A percentile compares a stretch with the other conserved stretches of the same genome.
Conservation (phyloP, 1,139 yeast species). For the Candida dubliniensis region DNA sequence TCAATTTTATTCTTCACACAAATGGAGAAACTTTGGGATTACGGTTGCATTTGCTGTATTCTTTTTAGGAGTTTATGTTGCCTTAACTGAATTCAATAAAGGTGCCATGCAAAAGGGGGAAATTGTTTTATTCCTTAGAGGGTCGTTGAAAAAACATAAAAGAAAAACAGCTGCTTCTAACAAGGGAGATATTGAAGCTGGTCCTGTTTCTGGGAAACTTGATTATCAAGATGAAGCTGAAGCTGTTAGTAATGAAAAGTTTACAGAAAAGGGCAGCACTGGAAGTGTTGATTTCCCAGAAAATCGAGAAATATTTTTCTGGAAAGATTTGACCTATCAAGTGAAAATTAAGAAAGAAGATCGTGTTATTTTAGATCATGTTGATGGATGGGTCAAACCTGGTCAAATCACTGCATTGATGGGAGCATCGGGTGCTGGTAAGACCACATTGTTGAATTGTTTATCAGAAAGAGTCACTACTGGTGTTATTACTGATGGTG, state of each 20-base stretch:
- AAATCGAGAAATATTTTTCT: slow-evolving; percentile 60
- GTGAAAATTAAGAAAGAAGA: slow-evolving; percentile 63
- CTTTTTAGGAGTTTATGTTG: slow-evolving; percentile 54
- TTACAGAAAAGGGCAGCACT: slow-evolving; percentile 10
- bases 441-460: slow-evolving; percentile 33
- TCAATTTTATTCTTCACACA: slow-evolving; percentile 55
- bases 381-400: slow-evolving; percentile 62
- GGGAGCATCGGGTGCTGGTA: slow-evolving; percentile 39
- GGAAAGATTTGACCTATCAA: slow-evolving; percentile 77
- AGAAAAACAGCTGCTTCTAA: background rate
- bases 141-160: slow-evolving; percentile 9
- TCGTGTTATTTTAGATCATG: slow-evolving; percentile 61
- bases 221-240: slow-evolving; percentile 32
- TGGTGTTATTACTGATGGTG: slow-evolving; percentile 36
- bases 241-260: slow-evolving; percentile 12
- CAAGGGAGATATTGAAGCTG: slow-evolving; percentile 9
- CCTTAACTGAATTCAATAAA: slow-evolving; percentile 62
- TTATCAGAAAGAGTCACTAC: slow-evolving; percentile 34
- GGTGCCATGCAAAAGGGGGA: slow-evolving; percentile 87
- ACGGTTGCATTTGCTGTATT: slow-evolving; percentile 54
- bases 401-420: slow-evolving; percentile 33
- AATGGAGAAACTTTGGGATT: slow-evolving; percentile 87
- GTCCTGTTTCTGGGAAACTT: slow-evolving; percentile 4
- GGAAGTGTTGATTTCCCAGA: slow-evolving; percentile 20
- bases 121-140: slow-evolving; percentile 54